Evolutionary conservation across 441 rosid genomes (phyloP), one percentile per base, ranked within the genome.

Genomic region (Hura crepitans): DNA sequence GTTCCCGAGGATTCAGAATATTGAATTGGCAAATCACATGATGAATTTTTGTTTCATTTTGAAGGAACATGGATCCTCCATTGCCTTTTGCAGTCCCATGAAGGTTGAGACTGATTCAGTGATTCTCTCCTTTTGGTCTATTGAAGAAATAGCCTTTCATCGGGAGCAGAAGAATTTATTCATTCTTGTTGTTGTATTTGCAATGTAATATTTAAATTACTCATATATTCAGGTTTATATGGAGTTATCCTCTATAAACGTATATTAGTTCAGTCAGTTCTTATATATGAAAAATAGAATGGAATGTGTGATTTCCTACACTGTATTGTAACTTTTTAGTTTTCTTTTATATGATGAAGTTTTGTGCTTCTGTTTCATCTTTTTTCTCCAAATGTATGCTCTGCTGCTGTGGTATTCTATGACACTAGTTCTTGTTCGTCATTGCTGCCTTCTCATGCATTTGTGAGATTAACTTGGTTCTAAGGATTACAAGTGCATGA

Each of bases 1-100:
- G 81, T 84, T 55, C 75, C 68, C 10, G 89, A 84, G 79, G 86
- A 79, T 51, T 70, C 62, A n/a, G 86, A 84, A 75, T 79, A 43
- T 85, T 76, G 72, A 59, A 49, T 23, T 30, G 61, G 13, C 57
- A 70, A 70, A 42, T n/a, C 54, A 27, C 33, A 51, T 8, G 46
- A 18, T 35, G 66, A 59, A 35, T 50, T 78, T 69, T 43, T 47
- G 27, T 68, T 57, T 64, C 54, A 50, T 56, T 75, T 43, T 46
- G 62, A 42, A 35, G 61, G 30, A 66, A 42, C 18, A 62, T 49
- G 65, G 68, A 68, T 59, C 62, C 70, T 60, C 45, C 37, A 15
- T 60, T 23, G 76, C 72, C 53, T 69, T 67, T 62, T 73, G 75
- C 74, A 49, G 50, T 59, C 65, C 15, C n/a, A 5, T 18, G 28